Conservation (phyloP, 1,139 yeast genomes). For the Pichia sp. region DNA sequence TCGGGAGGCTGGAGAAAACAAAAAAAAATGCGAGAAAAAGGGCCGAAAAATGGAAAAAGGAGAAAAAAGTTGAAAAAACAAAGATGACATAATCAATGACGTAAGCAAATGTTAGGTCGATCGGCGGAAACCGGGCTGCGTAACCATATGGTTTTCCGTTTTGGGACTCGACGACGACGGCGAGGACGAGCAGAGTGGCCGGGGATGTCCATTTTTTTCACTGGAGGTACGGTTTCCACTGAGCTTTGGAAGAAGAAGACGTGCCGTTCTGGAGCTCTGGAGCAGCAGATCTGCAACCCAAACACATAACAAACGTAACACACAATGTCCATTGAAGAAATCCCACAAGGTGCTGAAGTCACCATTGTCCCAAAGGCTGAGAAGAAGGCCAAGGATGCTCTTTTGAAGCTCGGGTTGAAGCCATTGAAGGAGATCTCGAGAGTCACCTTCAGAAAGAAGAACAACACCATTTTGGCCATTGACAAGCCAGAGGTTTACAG, state of each 20-base stretch:
- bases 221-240: not conserved
- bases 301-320: not conserved
- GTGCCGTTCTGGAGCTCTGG: too few relatives aligned
- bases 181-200: not conserved
- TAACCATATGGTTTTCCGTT: not conserved
- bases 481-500: constrained; percentile 94
- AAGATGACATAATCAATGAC: too few relatives aligned
- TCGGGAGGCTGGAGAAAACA: not conserved
- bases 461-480: constrained; percentile 89
- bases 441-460: constrained; percentile 94
- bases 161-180: constrained; percentile 7
- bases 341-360: constrained; percentile 88
- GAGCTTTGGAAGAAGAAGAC: too few relatives aligned
- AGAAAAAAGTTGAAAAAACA: too few relatives aligned
- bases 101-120: not conserved
- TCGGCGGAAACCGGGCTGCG: not conserved
- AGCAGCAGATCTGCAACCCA: too few relatives aligned
- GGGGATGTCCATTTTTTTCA: not conserved
- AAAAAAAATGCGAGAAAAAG: not conserved
- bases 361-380: constrained; percentile 84
- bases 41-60: not conserved
- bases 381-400: constrained; percentile 91
- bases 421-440: constrained; percentile 89
- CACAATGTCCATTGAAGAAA: constrained; percentile 32
- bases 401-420: constrained; percentile 87